A percentile compares a stretch with the other conserved stretches of the same genome.
These are phyloP conservation scores for Metarhizium robertsii DNA, from an alignment of 2,329 filamentous ascomycete species.

Conservation along the genomic window DNA sequence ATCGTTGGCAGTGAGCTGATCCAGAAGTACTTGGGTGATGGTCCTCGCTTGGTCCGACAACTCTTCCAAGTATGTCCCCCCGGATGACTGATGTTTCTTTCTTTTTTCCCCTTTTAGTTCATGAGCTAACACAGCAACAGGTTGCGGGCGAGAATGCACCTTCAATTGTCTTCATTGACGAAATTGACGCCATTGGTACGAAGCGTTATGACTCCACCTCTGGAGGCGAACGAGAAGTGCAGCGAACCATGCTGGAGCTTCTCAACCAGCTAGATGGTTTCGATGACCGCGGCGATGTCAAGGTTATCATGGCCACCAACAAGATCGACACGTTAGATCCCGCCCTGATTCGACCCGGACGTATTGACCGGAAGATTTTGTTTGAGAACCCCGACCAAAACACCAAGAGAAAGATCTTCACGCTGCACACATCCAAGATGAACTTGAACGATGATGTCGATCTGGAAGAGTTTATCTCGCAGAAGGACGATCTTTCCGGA, in stretches of 20 bases:
- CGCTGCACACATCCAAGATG: conserved; percentile 98
- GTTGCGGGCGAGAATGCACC: conserved; percentile 93
- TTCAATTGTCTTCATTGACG: conserved; percentile 97
- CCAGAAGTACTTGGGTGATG: conserved; percentile 97
- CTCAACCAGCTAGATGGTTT: conserved; percentile 98
- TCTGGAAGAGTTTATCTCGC: conserved; percentile 93
- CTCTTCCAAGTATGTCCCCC: conserved; percentile 63
- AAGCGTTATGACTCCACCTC: conserved; percentile 98
- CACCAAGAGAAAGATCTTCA: conserved; percentile 96
- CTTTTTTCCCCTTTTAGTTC: no score
- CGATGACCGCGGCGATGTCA: conserved; percentile 96
- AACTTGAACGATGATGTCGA: conserved; percentile 94
- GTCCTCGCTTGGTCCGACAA: conserved; percentile 87
- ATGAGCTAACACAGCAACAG: conserved; percentile 25
- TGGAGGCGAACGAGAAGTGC: conserved; percentile 92
- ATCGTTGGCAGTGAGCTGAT: conserved; percentile 97
- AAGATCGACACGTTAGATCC: conserved; percentile 98
- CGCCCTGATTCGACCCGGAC: conserved; percentile 88
- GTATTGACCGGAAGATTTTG: conserved; percentile 95
- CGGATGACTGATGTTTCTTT: background rate
- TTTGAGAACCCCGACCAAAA: conserved; percentile 67
- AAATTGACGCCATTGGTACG: conserved; percentile 97
- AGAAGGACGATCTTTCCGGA: conserved; percentile 95
- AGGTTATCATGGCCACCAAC: conserved; percentile 99
- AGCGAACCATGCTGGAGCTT: conserved; percentile 96